Evolutionary conservation across 2,329 filamentous ascomycete genomes (phyloP).

Genomic region (Rugonectria rugulosa): DNA sequence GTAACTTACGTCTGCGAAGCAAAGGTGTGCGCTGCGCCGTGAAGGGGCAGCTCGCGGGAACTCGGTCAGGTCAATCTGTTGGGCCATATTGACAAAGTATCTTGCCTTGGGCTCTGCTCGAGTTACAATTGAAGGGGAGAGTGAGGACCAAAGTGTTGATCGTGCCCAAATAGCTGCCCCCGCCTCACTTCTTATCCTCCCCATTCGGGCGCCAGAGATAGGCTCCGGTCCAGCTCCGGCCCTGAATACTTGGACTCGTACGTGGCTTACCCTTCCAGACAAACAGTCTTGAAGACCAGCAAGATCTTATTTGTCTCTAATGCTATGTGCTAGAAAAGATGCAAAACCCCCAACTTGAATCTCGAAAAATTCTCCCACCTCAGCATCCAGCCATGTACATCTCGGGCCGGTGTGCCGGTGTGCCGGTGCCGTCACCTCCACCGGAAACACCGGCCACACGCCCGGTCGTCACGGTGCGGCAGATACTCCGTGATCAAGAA

Average conservation of each 20-base stretch:
- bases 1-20: conserved; percentile 39
- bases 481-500: no score
- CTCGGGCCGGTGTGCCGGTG: conserved; percentile 2
- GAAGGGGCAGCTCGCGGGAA: conserved; percentile 34
- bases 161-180: no score
- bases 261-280: no score
- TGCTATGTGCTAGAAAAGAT: no score
- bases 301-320: no score
- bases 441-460: neutral
- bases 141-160: neutral
- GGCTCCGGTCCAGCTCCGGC: conserved; percentile 18
- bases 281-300: no score
- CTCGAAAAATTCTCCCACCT: neutral
- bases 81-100: conserved; percentile 24
- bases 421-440: conserved; percentile 6
- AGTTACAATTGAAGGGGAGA: neutral
- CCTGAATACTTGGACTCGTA: conserved; percentile 24
- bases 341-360: no score
- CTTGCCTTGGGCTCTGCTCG: neutral
- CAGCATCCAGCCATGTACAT: neutral
- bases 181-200: no score
- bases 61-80: conserved; percentile 30
- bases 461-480: neutral
- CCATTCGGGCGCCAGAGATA: no score
- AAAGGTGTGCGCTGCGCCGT: conserved; percentile 28